phyloP scores from a whole-genome alignment of 441 rosid species.

The Jatropha podagrica region DNA sequence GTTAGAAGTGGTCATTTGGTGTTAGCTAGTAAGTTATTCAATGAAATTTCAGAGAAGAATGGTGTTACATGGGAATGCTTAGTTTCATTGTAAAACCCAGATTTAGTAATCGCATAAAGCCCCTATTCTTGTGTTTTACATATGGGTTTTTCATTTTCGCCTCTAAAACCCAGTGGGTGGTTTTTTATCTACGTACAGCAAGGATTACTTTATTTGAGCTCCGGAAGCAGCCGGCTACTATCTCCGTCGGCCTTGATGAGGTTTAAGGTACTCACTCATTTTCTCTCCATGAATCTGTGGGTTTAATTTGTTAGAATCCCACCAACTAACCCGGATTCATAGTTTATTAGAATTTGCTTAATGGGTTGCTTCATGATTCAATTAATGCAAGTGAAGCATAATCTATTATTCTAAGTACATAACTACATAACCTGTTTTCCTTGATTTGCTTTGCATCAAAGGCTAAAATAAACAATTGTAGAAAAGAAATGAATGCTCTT shows the following conservation, averaged over 20 bases:
- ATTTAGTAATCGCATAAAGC: not conserved
- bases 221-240: conserved; percentile 5
- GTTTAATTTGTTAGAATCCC: not conserved
- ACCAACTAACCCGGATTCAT: not conserved
- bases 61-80: conserved; percentile 75
- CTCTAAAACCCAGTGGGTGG: conserved; percentile 1
- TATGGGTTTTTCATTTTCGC: conserved; percentile 14
- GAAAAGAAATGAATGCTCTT: not conserved
- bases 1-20: conserved; percentile 40
- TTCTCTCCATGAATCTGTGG: not conserved
- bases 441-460: not conserved
- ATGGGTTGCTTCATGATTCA: not conserved
- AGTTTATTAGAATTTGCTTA: not conserved
- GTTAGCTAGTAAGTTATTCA: conserved; percentile 61
- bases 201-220: not conserved
- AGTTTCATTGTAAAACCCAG: conserved; percentile 37
- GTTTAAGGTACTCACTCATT: not conserved
- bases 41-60: conserved; percentile 67
- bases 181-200: not conserved
- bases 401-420: not conserved
- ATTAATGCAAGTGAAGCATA: not conserved
- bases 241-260: not conserved
- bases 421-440: not conserved
- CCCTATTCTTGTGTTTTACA: not conserved
- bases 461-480: not conserved